Evolutionary conservation across 768 basidiomycete species (phyloP).

Genomic region (Agaricus sinodeliciosus): DNA sequence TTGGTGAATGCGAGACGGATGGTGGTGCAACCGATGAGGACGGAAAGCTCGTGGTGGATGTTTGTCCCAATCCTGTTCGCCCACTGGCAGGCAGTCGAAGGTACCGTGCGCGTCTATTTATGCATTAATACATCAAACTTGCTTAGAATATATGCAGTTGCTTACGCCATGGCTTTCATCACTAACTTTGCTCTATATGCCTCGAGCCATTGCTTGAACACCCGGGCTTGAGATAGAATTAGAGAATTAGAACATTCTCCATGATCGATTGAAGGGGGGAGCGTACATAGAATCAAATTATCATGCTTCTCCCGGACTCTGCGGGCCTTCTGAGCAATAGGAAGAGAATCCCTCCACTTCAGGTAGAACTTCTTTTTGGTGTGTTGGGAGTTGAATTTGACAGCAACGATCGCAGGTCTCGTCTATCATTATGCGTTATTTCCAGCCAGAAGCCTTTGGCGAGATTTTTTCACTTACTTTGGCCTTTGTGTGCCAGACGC

Average conservation of each 20-base stretch:
- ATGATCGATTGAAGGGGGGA: too few relatives aligned
- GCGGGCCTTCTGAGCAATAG: conserved; percentile 58
- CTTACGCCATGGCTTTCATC: conserved; percentile 80
- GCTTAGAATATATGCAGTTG: conserved; percentile 16
- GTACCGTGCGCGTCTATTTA: conserved; percentile 68
- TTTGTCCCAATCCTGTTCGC: conserved; percentile 24
- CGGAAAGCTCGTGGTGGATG: conserved; percentile 18
- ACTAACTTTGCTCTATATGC: conserved; percentile 63
- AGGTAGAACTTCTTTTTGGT: conserved; percentile 57
- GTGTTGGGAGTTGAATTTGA: conserved; percentile 57
- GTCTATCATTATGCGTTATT: conserved; percentile 35
- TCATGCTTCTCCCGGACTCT: conserved; percentile 43
- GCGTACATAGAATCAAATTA: not conserved
- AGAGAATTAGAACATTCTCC: conserved; percentile 6
- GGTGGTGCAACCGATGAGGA: conserved; percentile 6
- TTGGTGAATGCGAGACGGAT: not conserved
- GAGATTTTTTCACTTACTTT: conserved; percentile 33
- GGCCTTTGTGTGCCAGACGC: conserved; percentile 70
- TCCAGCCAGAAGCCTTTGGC: not conserved
- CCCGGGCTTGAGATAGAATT: conserved; percentile 31
- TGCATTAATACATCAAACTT: conserved; percentile 6
- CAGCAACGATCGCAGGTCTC: conserved; percentile 55
- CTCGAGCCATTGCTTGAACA: conserved; percentile 62
- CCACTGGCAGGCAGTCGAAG: conserved; percentile 61
- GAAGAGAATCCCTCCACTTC: conserved; percentile 65